These are phyloP conservation scores for Penstemon davidsonii DNA, from an alignment of 257 asterid species.

Conservation along the genomic window DNA sequence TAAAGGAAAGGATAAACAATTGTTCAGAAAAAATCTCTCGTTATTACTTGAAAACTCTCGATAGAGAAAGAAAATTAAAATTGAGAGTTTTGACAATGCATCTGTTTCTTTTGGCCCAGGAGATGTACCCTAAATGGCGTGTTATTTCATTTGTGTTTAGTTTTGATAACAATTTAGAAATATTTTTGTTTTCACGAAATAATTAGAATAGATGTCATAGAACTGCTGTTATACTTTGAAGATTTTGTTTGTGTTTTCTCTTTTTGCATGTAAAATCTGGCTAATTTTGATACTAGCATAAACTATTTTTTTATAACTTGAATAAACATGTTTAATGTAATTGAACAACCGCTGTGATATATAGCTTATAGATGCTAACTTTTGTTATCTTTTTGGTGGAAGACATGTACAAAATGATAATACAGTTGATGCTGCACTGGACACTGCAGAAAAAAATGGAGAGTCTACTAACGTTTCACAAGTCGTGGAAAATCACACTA, in stretches of 20 bases:
- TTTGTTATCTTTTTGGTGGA: slow-evolving; percentile 21
- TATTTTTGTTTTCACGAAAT: slow-evolving; percentile 2
- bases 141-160: background rate
- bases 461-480: slow-evolving; percentile 26
- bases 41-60: too few relatives aligned
- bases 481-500: slow-evolving; percentile 23
- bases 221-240: background rate
- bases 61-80: too few relatives aligned
- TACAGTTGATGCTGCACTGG: slow-evolving; percentile 21
- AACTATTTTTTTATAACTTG: background rate
- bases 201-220: slow-evolving; percentile 7
- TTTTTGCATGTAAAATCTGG: slow-evolving; percentile 7
- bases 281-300: background rate
- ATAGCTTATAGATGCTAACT: slow-evolving; percentile 13
- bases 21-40: too few relatives aligned
- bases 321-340: background rate
- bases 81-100: background rate
- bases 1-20: too few relatives aligned
- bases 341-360: slow-evolving; percentile 12
- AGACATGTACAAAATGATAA: slow-evolving; percentile 40
- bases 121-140: background rate
- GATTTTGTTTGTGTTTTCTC: background rate
- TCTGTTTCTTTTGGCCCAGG: background rate
- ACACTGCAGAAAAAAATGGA: slow-evolving; percentile 28
- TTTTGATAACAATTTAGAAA: background rate